These are phyloP conservation scores for Sicyos edulis DNA, from an alignment of 306 rosid species.

Conservation along the genomic window DNA sequence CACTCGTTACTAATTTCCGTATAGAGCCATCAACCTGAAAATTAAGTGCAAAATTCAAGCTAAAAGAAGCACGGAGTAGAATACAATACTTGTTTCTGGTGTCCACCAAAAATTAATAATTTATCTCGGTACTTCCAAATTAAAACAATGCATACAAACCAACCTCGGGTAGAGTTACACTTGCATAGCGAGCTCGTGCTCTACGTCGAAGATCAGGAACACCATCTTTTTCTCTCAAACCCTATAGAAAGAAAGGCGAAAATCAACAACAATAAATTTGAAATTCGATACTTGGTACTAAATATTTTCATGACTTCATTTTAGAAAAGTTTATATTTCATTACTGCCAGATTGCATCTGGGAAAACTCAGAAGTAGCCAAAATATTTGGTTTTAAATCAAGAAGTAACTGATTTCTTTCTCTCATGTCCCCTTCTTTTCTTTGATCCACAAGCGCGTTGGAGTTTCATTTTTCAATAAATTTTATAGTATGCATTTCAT, in stretches of 20 bases:
- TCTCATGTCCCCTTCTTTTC: not conserved
- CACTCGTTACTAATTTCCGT: conserved; percentile 58
- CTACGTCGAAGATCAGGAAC: conserved; percentile 76
- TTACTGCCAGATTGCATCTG: conserved; percentile 4
- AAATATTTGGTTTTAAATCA: not conserved
- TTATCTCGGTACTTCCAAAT: conserved; percentile 16
- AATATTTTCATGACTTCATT: conserved; percentile 5
- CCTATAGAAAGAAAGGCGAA: conserved; percentile 39
- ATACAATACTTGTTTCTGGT: not conserved
- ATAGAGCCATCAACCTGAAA: conserved; percentile 51
- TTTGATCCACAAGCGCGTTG: not conserved
- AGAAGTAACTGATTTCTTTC: not conserved
- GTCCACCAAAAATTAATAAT: not conserved
- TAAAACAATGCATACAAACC: conserved; percentile 27
- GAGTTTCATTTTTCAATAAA: conserved; percentile 14
- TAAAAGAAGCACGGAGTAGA: conserved; percentile 3
- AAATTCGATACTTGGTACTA: conserved; percentile 5
- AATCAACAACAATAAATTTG: conserved; percentile 18
- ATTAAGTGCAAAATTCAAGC: conserved; percentile 6
- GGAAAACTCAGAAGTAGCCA: conserved; percentile 1
- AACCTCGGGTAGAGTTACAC: conserved; percentile 74
- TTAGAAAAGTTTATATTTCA: not conserved
- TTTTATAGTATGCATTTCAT: not conserved
- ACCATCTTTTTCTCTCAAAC: conserved; percentile 68
- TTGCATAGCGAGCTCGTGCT: conserved; percentile 83